These are phyloP conservation scores for Sesbania bispinosa DNA, from an alignment of 306 rosid species.

Conservation along the genomic window DNA sequence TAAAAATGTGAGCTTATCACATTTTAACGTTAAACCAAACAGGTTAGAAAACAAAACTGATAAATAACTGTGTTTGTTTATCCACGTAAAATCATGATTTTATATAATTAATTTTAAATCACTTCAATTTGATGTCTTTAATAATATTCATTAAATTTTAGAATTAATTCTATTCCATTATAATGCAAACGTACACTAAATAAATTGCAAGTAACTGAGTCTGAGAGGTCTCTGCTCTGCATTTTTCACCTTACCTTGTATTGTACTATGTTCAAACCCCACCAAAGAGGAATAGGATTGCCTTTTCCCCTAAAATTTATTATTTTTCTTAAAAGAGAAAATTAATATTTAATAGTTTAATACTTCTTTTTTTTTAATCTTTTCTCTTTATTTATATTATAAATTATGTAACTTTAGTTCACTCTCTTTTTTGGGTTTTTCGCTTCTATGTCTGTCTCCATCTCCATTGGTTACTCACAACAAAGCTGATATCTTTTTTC, in stretches of 20 bases:
- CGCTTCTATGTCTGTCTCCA: background rate
- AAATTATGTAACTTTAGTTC: background rate
- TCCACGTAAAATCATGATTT: no score
- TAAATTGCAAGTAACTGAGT: background rate
- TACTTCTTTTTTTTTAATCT: background rate
- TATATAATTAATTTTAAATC: no score
- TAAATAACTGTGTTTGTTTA: no score
- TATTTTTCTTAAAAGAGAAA: background rate
- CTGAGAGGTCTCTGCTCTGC: background rate
- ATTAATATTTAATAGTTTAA: background rate
- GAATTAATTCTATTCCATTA: no score
- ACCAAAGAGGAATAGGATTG: background rate
- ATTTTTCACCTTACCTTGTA: background rate
- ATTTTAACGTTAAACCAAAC: no score
- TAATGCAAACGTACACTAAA: no score
- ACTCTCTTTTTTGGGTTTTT: background rate
- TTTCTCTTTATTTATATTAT: background rate
- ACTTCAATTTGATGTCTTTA: no score
- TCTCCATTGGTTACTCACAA: conserved; percentile 15
- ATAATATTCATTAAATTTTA: no score
- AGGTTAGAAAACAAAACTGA: conserved; percentile 26
- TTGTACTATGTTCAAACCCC: background rate
- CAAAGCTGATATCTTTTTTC: conserved; percentile 22
- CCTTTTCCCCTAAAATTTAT: background rate
- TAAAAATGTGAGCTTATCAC: no score